These are phyloP conservation scores for Ananas comosus DNA, from an alignment of 176 grass and related monocot genomes.

Conservation along the genomic window DNA sequence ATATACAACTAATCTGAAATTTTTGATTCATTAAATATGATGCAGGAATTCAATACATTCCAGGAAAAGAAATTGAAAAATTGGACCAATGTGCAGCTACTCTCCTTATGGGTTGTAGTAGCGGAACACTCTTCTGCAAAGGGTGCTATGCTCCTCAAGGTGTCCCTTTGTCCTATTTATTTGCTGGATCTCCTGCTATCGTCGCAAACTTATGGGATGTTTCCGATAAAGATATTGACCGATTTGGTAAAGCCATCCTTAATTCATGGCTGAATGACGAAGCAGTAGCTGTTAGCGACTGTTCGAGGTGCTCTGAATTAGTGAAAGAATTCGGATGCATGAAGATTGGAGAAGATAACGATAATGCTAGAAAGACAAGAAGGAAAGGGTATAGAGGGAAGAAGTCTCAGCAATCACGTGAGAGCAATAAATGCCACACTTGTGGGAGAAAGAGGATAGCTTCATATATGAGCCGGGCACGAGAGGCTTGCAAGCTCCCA, in stretches of 20 bases:
- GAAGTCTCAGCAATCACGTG: slow-evolving; percentile 10
- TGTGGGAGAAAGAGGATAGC: slow-evolving; percentile 45
- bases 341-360: slow-evolving; percentile 26
- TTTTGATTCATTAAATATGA: not conserved
- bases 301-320: slow-evolving; percentile 27
- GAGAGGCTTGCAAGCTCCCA: slow-evolving; percentile 52
- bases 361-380: slow-evolving; percentile 21
- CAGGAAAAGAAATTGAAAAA: slow-evolving; percentile 66
- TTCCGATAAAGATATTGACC: slow-evolving; percentile 67
- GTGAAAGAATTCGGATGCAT: slow-evolving; percentile 34
- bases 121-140: slow-evolving; percentile 49
- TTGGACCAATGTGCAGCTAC: slow-evolving; percentile 56
- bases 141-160: slow-evolving; percentile 71
- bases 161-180: slow-evolving; percentile 69
- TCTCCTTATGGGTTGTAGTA: slow-evolving; percentile 97
- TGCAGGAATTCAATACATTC: slow-evolving; percentile 81
- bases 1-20: not conserved
- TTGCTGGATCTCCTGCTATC: slow-evolving; percentile 58
- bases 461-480: slow-evolving; percentile 55
- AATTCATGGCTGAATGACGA: slow-evolving; percentile 64
- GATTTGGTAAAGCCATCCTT: slow-evolving; percentile 67
- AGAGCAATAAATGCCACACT: slow-evolving; percentile 19
- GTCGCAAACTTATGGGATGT: slow-evolving; percentile 88
- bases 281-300: slow-evolving; percentile 13
- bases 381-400: slow-evolving; percentile 21